phyloP scores from a whole-genome alignment of 352 stramenopile genomes.

The Phytophthora agathidicida region DNA sequence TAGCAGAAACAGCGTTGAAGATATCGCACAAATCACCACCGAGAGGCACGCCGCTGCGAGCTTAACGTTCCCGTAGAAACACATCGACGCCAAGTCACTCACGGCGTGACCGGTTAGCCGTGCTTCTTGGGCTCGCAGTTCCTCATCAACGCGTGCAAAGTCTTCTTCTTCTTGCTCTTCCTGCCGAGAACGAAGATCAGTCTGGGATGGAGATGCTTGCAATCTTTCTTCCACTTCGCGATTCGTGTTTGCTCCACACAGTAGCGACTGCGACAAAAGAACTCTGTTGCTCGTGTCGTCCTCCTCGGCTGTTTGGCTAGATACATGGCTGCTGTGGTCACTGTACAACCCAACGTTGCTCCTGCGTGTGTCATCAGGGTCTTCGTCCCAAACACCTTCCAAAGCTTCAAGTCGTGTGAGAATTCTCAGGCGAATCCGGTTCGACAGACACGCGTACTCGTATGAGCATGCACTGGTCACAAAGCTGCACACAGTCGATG shows the following conservation, averaged over 20 bases:
- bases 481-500: constrained; percentile 63
- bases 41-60: constrained; percentile 42
- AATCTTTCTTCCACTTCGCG: background rate
- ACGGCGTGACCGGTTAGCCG: constrained; percentile 30
- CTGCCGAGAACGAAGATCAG: constrained; percentile 12
- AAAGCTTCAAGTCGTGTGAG: constrained; percentile 37
- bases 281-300: constrained; percentile 2
- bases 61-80: constrained; percentile 40
- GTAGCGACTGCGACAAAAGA: constrained; percentile 1
- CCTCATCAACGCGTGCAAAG: constrained; percentile 23
- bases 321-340: background rate
- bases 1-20: constrained; percentile 36
- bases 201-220: background rate
- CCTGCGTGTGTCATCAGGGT: background rate
- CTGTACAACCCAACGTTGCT: constrained; percentile 1
- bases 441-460: constrained; percentile 71
- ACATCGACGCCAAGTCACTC: constrained; percentile 12
- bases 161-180: constrained; percentile 31
- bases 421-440: constrained; percentile 63
- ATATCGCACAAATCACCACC: constrained; percentile 21
- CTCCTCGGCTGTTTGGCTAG: constrained; percentile 6
- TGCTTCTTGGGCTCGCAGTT: constrained; percentile 25
- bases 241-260: background rate
- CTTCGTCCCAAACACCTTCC: constrained; percentile 31
- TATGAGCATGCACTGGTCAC: constrained; percentile 63